Evolutionary conservation across 2,329 filamentous ascomycete genomes (phyloP).

Genomic region (Magnaporthiopsis incrustans): DNA sequence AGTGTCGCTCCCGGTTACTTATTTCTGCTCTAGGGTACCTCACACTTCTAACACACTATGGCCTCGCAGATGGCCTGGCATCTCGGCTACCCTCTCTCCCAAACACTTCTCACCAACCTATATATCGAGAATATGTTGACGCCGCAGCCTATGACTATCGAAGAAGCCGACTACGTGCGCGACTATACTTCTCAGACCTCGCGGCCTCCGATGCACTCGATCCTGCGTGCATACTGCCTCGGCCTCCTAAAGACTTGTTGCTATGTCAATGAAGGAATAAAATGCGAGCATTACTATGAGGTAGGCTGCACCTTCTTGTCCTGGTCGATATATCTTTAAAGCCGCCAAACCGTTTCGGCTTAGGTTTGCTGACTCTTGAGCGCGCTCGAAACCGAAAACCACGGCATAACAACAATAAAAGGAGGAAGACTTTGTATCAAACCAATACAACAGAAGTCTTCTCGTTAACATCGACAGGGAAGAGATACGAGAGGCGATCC

Average conservation of each 20-base stretch:
- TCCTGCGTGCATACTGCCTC: conserved; percentile 80
- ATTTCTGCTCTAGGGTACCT: neutral
- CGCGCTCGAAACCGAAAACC: neutral
- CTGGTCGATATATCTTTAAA: neutral
- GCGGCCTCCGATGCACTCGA: conserved; percentile 43
- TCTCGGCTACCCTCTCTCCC: conserved; percentile 87
- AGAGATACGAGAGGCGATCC: conserved; percentile 46
- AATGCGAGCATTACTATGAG: conserved; percentile 85
- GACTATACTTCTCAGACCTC: conserved; percentile 19
- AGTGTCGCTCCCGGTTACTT: neutral
- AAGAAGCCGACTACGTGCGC: conserved; percentile 56
- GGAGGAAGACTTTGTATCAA: conserved; percentile 95
- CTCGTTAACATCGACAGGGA: conserved; percentile 54
- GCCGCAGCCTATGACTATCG: conserved; percentile 54
- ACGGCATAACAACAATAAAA: conserved; percentile 23
- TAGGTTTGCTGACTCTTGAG: neutral
- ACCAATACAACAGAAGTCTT: conserved; percentile 76
- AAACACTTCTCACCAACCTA: conserved; percentile 87
- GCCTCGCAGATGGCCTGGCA: conserved; percentile 80
- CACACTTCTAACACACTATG: neutral
- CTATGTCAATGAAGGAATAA: conserved; percentile 68
- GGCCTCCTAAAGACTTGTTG: conserved; percentile 76
- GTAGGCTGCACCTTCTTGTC: conserved; percentile 32
- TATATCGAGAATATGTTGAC: conserved; percentile 80
- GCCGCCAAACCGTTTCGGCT: no score